These are phyloP conservation scores for Aspergillus terreus DNA, from an alignment of 2,329 filamentous ascomycete genomes.

Conservation along the genomic window DNA sequence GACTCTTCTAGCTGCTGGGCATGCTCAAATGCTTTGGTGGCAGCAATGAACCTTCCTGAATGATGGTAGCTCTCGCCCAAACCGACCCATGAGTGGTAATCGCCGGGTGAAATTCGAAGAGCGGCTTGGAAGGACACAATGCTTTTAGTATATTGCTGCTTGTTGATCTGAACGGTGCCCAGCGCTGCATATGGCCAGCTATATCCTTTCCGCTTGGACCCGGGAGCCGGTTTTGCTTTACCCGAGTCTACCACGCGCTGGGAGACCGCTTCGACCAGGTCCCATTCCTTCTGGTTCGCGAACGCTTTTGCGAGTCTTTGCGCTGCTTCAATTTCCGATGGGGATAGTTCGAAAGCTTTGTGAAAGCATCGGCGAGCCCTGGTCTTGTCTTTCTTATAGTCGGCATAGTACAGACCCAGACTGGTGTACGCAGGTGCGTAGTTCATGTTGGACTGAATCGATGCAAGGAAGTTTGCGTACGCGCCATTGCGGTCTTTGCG, in stretches of 20 bases:
- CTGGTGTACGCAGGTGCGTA: constrained; percentile 89
- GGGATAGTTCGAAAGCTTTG: constrained; percentile 89
- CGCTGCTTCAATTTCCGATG: constrained; percentile 80
- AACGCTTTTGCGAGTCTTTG: constrained; percentile 82
- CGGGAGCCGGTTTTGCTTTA: constrained; percentile 81
- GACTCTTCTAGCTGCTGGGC: constrained; percentile 71
- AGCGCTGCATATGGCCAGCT: constrained; percentile 96
- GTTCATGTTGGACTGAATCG: constrained; percentile 81
- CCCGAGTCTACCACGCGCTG: constrained; percentile 93
- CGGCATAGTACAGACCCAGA: constrained; percentile 83
- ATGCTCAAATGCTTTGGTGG: constrained; percentile 83
- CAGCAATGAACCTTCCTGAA: constrained; percentile 89
- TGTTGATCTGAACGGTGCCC: constrained; percentile 91
- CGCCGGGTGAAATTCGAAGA: constrained; percentile 73
- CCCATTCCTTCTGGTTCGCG: constrained; percentile 90
- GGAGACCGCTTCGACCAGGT: constrained; percentile 88
- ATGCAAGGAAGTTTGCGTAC: constrained; percentile 77
- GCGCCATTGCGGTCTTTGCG: constrained; percentile 77
- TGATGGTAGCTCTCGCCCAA: constrained; percentile 97
- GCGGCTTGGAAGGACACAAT: constrained; percentile 91
- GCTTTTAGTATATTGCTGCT: constrained; percentile 82
- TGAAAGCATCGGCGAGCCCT: constrained; percentile 90
- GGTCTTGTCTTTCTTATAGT: constrained; percentile 83
- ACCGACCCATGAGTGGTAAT: constrained; percentile 95
- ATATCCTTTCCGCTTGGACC: constrained; percentile 86